Evolutionary conservation across 116 monocot genomes (phyloP).

Genomic region (Phalaenopsis hybrid): DNA sequence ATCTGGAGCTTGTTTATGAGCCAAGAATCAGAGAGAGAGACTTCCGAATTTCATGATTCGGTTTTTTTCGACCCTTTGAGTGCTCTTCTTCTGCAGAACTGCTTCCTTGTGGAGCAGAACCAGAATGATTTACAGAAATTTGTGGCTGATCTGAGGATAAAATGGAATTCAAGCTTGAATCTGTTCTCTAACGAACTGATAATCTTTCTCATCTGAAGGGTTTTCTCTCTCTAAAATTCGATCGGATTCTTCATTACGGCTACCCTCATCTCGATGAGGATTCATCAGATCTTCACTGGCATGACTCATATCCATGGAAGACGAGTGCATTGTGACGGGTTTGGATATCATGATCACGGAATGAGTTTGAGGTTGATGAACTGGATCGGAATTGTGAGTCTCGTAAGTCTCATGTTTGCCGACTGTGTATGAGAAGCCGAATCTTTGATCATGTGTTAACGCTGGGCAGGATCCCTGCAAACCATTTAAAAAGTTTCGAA

Average conservation of each 20-base stretch:
- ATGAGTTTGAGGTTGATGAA: slow-evolving; percentile 9
- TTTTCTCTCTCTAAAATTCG: background rate
- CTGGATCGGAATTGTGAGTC: slow-evolving; percentile 4
- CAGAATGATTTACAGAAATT: background rate
- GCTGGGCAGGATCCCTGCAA: slow-evolving; percentile 64
- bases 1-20: background rate
- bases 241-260: background rate
- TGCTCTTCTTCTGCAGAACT: background rate
- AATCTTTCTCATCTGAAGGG: background rate
- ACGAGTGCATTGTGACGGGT: background rate
- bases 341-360: slow-evolving; percentile 28
- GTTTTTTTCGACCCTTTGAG: background rate
- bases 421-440: slow-evolving; percentile 58
- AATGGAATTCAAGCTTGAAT: background rate
- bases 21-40: background rate
- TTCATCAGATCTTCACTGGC: background rate
- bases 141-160: background rate
- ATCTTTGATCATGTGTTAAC: slow-evolving; percentile 77
- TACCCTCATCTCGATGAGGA: background rate
- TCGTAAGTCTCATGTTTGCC: slow-evolving; percentile 13
- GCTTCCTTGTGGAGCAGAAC: background rate
- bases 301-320: slow-evolving; percentile 8
- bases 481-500: background rate
- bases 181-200: background rate
- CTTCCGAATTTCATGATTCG: background rate